Evolutionary conservation across 768 basidiomycete species (phyloP).

Genomic region (Naganishia antarctica): DNA sequence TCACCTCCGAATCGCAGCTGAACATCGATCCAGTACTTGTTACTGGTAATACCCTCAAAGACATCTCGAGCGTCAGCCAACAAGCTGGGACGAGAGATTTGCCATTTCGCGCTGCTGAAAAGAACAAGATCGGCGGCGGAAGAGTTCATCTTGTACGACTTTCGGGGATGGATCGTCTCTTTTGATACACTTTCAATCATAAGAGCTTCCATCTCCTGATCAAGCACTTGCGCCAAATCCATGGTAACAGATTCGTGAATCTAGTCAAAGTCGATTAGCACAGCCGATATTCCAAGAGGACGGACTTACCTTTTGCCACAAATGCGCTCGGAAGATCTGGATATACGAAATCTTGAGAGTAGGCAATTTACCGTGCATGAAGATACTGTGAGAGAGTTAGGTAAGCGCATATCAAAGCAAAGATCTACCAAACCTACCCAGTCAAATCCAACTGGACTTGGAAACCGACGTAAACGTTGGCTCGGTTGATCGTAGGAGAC

Average conservation of each 20-base stretch:
- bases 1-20: constrained; percentile 44
- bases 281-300: not conserved
- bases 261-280: constrained; percentile 25
- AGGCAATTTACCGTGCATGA: constrained; percentile 83
- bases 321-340: constrained; percentile 98
- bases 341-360: constrained; percentile 98
- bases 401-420: constrained; percentile 33
- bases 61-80: constrained; percentile 94
- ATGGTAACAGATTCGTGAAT: constrained; percentile 58
- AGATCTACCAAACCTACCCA: constrained; percentile 68
- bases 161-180: constrained; percentile 72
- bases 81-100: constrained; percentile 90
- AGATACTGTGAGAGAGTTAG: constrained; percentile 26
- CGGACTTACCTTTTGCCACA: constrained; percentile 79
- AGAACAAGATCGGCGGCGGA: constrained; percentile 98
- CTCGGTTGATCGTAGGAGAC: constrained; percentile 98
- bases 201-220: constrained; percentile 94
- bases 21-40: constrained; percentile 98
- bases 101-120: constrained; percentile 90
- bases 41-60: constrained; percentile 84
- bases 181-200: constrained; percentile 99
- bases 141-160: constrained; percentile 99
- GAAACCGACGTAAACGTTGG: constrained; percentile 98
- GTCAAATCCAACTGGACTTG: constrained; percentile 98
- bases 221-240: constrained; percentile 59